These are phyloP conservation scores for Hyphopichia homilentoma DNA, from an alignment of 805 yeast species.

Conservation along the genomic window DNA sequence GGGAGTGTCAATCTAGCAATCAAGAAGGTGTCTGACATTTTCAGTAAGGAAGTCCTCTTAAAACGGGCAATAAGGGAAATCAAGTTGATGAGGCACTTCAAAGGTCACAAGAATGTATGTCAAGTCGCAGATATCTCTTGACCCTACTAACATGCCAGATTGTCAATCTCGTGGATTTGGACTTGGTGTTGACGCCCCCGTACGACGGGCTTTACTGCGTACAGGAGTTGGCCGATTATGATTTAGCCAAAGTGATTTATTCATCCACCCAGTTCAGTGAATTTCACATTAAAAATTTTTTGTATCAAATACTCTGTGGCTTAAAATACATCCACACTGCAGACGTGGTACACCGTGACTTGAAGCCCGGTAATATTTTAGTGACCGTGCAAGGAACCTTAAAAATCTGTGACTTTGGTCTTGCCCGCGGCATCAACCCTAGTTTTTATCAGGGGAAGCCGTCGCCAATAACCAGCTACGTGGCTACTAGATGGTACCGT, in stretches of 20 bases:
- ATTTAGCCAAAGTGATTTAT: conserved; percentile 76
- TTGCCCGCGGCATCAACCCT: conserved; percentile 70
- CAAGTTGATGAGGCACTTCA: conserved; percentile 73
- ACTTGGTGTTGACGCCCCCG: conserved; percentile 59
- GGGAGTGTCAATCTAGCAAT: conserved; percentile 52
- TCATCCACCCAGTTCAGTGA: conserved; percentile 77
- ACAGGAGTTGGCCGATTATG: conserved; percentile 82
- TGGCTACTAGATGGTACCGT: conserved; percentile 93
- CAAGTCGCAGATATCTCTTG: conserved; percentile 2
- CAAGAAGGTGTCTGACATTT: conserved; percentile 73
- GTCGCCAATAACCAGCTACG: conserved; percentile 70
- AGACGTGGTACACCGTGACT: conserved; percentile 86
- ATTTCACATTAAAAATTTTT: conserved; percentile 70
- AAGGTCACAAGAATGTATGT: conserved; percentile 74
- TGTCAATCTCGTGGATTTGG: conserved; percentile 69
- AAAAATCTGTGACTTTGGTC: conserved; percentile 91
- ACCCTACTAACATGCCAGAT: conserved; percentile 35
- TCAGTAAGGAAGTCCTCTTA: conserved; percentile 60
- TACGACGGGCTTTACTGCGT: conserved; percentile 86
- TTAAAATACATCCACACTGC: conserved; percentile 88
- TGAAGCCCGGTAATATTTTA: conserved; percentile 87
- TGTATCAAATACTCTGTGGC: conserved; percentile 83
- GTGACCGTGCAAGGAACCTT: conserved; percentile 69
- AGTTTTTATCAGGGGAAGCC: conserved; percentile 26
- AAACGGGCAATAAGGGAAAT: conserved; percentile 83